Percentiles rank a stretch among this genome's conserved stretches.
Conservation (phyloP, 257 asterid species). For the Pogostemon cablin region DNA sequence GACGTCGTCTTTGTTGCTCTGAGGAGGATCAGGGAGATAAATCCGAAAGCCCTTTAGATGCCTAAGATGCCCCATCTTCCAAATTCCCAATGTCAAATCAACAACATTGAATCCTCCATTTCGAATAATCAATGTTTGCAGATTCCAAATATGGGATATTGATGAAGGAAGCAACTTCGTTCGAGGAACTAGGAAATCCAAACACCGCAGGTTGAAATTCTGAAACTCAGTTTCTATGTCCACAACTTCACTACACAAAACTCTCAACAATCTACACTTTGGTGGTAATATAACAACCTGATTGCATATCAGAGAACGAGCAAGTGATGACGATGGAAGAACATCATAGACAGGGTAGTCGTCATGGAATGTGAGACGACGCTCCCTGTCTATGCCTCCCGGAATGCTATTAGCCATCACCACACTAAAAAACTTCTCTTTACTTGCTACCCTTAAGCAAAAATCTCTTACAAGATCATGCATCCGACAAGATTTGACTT, state of each 20-base stretch:
- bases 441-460: not conserved
- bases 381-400: not conserved
- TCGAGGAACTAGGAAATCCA: not conserved
- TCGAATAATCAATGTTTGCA: constrained; percentile 13
- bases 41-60: not conserved
- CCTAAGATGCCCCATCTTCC: constrained; percentile 24
- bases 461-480: constrained; percentile 19
- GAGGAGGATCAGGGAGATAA: constrained; percentile 7
- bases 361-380: not conserved
- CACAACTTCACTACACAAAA: not conserved
- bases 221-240: not conserved
- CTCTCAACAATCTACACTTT: constrained; percentile 1
- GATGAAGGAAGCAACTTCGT: not conserved
- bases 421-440: constrained; percentile 1
- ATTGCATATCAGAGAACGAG: not conserved
- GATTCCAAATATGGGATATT: constrained; percentile 11
- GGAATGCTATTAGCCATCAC: not conserved
- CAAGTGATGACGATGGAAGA: not conserved
- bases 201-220: not conserved
- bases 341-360: not conserved
- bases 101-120: not conserved
- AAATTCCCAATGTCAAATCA: constrained; percentile 8
- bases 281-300: not conserved
- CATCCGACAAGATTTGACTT: not conserved
- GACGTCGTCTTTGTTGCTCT: not conserved